phyloP scores from a whole-genome alignment of 108 stramenopile species.

The Epithemia pelagica region DNA sequence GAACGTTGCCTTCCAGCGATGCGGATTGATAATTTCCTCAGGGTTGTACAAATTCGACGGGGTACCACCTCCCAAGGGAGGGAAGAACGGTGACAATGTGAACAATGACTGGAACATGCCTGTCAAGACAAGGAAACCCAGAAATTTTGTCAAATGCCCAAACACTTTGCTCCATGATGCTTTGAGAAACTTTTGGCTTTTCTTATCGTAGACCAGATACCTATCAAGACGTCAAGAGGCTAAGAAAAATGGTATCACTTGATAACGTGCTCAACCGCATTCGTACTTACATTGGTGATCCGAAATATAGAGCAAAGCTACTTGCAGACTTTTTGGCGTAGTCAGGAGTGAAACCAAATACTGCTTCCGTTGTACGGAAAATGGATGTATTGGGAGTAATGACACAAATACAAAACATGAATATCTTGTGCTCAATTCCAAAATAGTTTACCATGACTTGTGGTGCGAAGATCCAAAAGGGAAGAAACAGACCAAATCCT shows the following conservation, averaged over 20 bases:
- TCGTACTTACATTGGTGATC: constrained; percentile 17
- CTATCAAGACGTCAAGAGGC: background rate
- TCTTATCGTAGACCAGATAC: constrained; percentile 7
- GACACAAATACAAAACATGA: constrained; percentile 33
- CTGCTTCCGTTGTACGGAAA: constrained; percentile 30
- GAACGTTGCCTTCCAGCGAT: background rate
- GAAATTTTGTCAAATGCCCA: constrained; percentile 12
- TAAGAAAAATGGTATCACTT: background rate
- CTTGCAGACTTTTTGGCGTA: constrained; percentile 13
- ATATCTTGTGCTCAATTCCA: constrained; percentile 9
- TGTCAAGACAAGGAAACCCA: constrained; percentile 9
- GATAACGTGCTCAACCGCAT: background rate
- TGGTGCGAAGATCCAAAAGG: background rate
- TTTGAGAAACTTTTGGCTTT: background rate
- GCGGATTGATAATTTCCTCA: background rate
- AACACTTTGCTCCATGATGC: constrained; percentile 3
- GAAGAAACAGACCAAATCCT: background rate
- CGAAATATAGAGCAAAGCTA: constrained; percentile 25
- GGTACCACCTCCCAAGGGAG: background rate
- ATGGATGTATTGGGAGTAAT: constrained; percentile 23
- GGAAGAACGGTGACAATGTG: constrained; percentile 1
- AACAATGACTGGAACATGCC: constrained; percentile 25
- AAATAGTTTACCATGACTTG: background rate
- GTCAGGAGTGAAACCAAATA: constrained; percentile 23
- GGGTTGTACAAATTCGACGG: constrained; percentile 4